These are phyloP conservation scores for Hanseniaspora lindneri DNA, from an alignment of 805 yeast species.

Conservation along the genomic window DNA sequence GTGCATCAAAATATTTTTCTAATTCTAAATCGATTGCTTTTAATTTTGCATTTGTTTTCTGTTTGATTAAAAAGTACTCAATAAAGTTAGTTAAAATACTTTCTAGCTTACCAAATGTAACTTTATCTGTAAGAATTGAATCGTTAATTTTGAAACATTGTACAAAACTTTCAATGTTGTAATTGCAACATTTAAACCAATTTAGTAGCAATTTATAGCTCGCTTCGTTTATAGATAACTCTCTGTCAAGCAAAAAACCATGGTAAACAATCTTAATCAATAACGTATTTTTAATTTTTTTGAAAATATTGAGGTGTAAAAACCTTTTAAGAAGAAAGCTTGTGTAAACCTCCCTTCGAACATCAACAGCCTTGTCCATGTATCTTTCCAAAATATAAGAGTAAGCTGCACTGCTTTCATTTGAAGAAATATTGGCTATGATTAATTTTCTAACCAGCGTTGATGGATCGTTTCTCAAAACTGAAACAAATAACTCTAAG, in stretches of 20 bases:
- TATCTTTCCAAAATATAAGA: conserved; percentile 87
- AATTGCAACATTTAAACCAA: conserved; percentile 8
- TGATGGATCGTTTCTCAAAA: conserved; percentile 26
- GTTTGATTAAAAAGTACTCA: conserved; percentile 1
- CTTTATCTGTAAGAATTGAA: not conserved
- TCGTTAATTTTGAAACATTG: conserved; percentile 2
- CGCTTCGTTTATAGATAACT: conserved; percentile 3
- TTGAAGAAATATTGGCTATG: conserved; percentile 37
- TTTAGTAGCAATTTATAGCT: not conserved
- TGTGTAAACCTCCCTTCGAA: conserved; percentile 65
- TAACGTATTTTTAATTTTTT: conserved; percentile 11
- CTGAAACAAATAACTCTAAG: conserved; percentile 22
- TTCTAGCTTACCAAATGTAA: conserved; percentile 3
- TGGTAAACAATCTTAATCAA: conserved; percentile 10
- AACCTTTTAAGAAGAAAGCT: conserved; percentile 9
- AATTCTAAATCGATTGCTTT: not conserved
- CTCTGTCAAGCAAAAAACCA: conserved; percentile 14
- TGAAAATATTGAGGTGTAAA: conserved; percentile 1
- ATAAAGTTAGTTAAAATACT: conserved; percentile 9
- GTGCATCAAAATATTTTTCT: not conserved
- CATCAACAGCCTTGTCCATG: conserved; percentile 54
- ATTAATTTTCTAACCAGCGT: conserved; percentile 25
- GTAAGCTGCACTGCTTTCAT: conserved; percentile 60
- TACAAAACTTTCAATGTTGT: conserved; percentile 2
- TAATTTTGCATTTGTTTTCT: not conserved